Evolutionary conservation across 176 grass and related monocot species (phyloP).

Genomic region (Oryza nivara): DNA sequence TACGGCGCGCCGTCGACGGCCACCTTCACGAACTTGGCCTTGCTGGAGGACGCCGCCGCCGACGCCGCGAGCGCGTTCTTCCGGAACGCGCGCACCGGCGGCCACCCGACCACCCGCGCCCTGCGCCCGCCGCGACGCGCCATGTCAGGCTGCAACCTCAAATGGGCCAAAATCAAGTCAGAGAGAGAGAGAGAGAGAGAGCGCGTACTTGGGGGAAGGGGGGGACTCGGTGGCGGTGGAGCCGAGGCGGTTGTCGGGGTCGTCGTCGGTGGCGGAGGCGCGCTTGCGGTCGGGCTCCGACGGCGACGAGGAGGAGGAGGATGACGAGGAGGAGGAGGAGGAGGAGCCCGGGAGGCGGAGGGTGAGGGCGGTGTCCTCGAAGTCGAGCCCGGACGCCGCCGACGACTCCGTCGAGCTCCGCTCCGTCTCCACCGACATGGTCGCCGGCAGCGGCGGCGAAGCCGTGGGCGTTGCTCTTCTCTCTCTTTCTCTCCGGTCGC

Average conservation of each 20-base stretch:
- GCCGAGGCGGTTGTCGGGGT: not conserved
- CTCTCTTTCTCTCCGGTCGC: conserved; percentile 1
- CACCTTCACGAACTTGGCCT: conserved; percentile 85
- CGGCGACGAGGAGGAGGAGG: not conserved
- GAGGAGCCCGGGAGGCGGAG: conserved; percentile 58
- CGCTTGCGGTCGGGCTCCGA: not conserved
- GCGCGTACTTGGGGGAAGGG: conserved; percentile 47
- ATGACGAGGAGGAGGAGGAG: conserved; percentile 3
- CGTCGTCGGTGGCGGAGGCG: not conserved
- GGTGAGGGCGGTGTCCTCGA: conserved; percentile 80
- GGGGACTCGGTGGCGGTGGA: conserved; percentile 43
- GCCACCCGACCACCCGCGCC: conserved; percentile 82
- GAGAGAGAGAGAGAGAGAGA: not conserved
- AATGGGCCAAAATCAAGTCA: not conserved
- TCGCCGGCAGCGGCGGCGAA: not conserved
- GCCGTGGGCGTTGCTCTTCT: not conserved
- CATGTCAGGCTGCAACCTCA: not conserved
- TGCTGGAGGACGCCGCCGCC: conserved; percentile 15
- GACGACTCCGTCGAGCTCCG: conserved; percentile 82
- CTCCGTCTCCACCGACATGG: conserved; percentile 67
- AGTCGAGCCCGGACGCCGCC: conserved; percentile 71
- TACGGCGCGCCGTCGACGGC: conserved; percentile 79
- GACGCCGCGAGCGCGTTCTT: conserved; percentile 50
- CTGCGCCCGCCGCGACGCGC: conserved; percentile 30
- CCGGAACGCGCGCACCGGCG: conserved; percentile 64